Conservation (phyloP, 164 flowering plant species). For the Berberis thunbergii region DNA sequence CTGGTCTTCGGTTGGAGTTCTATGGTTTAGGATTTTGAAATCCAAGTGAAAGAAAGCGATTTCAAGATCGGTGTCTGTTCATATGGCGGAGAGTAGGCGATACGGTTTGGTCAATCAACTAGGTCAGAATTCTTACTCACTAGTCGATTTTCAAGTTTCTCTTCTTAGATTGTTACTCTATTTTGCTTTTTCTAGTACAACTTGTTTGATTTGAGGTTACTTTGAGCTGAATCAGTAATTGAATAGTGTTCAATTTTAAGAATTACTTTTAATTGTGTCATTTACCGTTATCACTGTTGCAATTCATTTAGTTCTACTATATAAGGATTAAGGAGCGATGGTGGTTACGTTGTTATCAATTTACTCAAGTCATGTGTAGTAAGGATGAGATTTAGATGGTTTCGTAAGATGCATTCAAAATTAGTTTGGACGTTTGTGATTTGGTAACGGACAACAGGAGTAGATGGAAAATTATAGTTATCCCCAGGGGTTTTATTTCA, state of each 20-base stretch:
- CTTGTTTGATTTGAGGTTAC: not conserved
- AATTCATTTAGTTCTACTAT: no score
- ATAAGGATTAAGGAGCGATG: no score
- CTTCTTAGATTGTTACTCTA: not conserved
- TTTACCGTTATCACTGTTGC: not conserved
- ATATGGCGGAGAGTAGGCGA: slow-evolving; percentile 44
- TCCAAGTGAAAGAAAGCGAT: not conserved
- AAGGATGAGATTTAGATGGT: no score
- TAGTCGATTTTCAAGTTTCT: not conserved
- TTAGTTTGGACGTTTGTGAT: no score
- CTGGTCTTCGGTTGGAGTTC: not conserved
- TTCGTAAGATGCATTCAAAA: no score
- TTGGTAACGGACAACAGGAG: no score
- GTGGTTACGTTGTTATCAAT: no score
- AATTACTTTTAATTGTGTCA: not conserved
- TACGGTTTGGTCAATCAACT: slow-evolving; percentile 30
- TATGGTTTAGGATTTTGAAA: not conserved
- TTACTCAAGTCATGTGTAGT: no score
- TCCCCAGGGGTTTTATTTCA: no score
- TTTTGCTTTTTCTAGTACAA: not conserved
- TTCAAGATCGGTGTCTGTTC: not conserved
- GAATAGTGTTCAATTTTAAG: not conserved
- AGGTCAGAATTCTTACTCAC: slow-evolving; percentile 20
- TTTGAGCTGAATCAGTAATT: not conserved
- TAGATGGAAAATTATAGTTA: no score